A percentile compares a stretch with the other conserved stretches of the same genome.
Evolutionary conservation across 768 basidiomycete species (phyloP).

Genomic region (Phaeotremella fagi): DNA sequence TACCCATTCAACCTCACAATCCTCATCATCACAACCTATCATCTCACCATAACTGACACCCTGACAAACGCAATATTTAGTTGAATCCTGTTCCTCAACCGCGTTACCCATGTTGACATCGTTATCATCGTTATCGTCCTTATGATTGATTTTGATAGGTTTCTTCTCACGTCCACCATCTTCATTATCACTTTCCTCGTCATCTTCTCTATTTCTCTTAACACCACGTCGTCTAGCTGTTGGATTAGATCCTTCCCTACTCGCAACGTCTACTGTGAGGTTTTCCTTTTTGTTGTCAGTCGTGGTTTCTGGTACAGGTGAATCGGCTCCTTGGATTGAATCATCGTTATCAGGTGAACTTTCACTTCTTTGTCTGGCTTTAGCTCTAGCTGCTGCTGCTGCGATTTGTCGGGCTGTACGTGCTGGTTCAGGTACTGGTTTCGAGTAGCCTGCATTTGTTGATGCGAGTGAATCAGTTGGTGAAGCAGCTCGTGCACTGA

Average conservation of each 20-base stretch:
- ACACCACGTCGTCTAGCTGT: constrained; percentile 11
- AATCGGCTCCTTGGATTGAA: constrained; percentile 15
- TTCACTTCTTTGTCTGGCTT: constrained; percentile 18
- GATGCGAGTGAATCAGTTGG: constrained; percentile 41
- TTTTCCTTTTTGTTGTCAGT: constrained; percentile 14
- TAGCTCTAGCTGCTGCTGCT: constrained; percentile 26
- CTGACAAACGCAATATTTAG: constrained; percentile 42
- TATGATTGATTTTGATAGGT: constrained; percentile 3
- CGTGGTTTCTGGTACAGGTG: no score
- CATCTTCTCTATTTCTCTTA: constrained; percentile 27
- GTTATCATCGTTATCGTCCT: constrained; percentile 3
- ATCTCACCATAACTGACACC: constrained; percentile 49
- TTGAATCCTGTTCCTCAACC: constrained; percentile 36
- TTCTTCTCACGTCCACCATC: constrained; percentile 9
- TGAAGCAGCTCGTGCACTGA: constrained; percentile 22
- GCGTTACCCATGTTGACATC: constrained; percentile 14
- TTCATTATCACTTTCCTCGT: constrained; percentile 23
- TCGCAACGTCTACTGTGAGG: constrained; percentile 10
- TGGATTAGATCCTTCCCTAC: constrained; percentile 13
- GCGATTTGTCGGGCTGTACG: constrained; percentile 41
- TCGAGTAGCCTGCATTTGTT: constrained; percentile 25
- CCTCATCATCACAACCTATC: constrained; percentile 49
- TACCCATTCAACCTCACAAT: constrained; percentile 50
- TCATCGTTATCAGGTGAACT: constrained; percentile 26
- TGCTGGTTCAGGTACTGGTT: constrained; percentile 21